Percentiles rank a stretch among this genome's conserved stretches.
phyloP scores from a whole-genome alignment of 108 stramenopile species.

The Skeletonema tropicum region DNA sequence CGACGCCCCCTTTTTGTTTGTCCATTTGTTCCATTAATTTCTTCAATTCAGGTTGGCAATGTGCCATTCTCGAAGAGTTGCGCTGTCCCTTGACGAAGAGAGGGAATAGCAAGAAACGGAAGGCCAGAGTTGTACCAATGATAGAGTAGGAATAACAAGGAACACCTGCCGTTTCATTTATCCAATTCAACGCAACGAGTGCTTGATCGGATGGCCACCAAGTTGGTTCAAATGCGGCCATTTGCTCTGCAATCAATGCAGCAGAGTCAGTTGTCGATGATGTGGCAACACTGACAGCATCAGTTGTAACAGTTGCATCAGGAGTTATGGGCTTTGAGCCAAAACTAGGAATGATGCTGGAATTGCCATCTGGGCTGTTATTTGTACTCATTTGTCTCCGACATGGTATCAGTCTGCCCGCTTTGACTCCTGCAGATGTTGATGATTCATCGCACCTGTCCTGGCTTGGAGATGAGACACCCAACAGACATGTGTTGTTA shows the following conservation, averaged over 20 bases:
- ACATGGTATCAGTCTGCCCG: not conserved
- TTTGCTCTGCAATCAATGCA: not conserved
- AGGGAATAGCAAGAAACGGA: slow-evolving; percentile 73
- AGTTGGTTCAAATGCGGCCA: slow-evolving; percentile 47
- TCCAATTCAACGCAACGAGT: slow-evolving; percentile 40
- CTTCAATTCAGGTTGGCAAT: slow-evolving; percentile 83
- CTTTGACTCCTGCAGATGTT: not conserved
- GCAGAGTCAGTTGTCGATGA: slow-evolving; percentile 3
- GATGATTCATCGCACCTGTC: not conserved
- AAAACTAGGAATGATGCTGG: slow-evolving; percentile 21
- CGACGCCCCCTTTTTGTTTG: slow-evolving; percentile 50
- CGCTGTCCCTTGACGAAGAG: slow-evolving; percentile 73
- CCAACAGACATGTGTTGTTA: slow-evolving; percentile 4
- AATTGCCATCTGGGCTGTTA: not conserved
- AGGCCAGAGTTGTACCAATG: slow-evolving; percentile 60
- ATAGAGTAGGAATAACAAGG: slow-evolving; percentile 70
- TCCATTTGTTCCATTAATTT: slow-evolving; percentile 71
- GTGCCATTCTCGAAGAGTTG: slow-evolving; percentile 84
- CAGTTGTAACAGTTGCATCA: not conserved
- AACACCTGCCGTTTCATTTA: slow-evolving; percentile 63
- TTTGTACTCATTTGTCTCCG: slow-evolving; percentile 30
- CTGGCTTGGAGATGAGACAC: slow-evolving; percentile 1
- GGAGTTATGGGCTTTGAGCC: slow-evolving; percentile 31
- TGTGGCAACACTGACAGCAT: slow-evolving; percentile 6
- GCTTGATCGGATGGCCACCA: slow-evolving; percentile 56